A percentile compares a stretch with the other conserved stretches of the same genome.
Evolutionary conservation across 257 asterid genomes (phyloP).

Genomic region (Capsicum rhomboideum): DNA sequence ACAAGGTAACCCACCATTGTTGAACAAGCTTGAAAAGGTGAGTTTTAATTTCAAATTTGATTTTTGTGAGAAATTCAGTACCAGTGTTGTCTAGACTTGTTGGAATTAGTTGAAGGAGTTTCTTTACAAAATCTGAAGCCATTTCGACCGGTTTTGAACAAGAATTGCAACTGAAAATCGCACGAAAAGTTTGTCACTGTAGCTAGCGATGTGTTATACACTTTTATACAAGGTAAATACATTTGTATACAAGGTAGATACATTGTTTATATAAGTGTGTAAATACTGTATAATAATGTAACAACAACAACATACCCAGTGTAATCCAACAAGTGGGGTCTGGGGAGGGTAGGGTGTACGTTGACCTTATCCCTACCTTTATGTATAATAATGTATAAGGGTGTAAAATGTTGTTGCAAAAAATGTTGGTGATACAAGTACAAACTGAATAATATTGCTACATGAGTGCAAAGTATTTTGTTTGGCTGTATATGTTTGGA

Average conservation of each 20-base stretch:
- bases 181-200: background rate
- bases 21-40: background rate
- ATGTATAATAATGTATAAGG: background rate
- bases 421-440: background rate
- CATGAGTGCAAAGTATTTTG: background rate
- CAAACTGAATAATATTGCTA: background rate
- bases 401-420: background rate
- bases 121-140: background rate
- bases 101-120: background rate
- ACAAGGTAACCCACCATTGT: background rate
- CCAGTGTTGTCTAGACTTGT: background rate
- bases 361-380: background rate
- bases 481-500: background rate
- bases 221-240: background rate
- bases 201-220: background rate
- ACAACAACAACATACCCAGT: background rate
- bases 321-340: background rate
- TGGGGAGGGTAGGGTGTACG: background rate
- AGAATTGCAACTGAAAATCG: background rate
- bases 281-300: background rate
- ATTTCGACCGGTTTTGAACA: background rate
- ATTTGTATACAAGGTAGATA: background rate
- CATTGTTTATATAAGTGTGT: background rate
- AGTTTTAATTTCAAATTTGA: background rate
- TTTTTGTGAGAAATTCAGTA: background rate